Base-by-base conservation (phyloP, 768 basidiomycete genomes). In the Hydnomerulius pinastri region DNA sequence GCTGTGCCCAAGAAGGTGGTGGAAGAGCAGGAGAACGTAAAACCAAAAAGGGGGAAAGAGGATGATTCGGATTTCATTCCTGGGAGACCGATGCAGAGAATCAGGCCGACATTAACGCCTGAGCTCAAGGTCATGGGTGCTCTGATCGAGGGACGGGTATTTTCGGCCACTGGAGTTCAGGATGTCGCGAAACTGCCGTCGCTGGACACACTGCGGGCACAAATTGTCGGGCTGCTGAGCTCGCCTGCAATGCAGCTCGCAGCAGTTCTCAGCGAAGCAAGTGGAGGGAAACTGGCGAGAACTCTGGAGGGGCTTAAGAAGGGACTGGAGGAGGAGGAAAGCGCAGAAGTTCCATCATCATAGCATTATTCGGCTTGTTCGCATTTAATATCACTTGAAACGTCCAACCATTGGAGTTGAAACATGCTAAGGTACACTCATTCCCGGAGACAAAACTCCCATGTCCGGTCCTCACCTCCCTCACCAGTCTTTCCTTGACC, bases 221-320 rank as follows among this genome's bases (percentile, higher is more conserved):
- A 96, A 68, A 77, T 98, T 48, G 86, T 95, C 12, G 94, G 93
- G 7, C 54, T 97, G 69, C 66, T 98, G 53, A 86, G 86, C 50
- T 76, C 83, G 12, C 91, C 90, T 37, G 85, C 81, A 10, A 75
- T 80, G 53, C 86, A 90, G 67, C 74, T 95, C 40, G 81, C 87
- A 4, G 84, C 81, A 40, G 77, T 90, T 36, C 66, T 92, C 50
- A 79, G 77, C 49, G 80, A 86, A 63, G 86, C 87, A 33, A 77
- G 79, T 41, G 88, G 88, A 36, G 87, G 83, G 28, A 78, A 73
- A 53, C 64, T 90, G 63, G 81, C 85, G 48, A 73, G 88, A 73
- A 85, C 87, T 35, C 61, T 92, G 61, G 86, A 90, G 58, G 90
- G 90, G 1, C 73, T 89, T 66, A 85, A 83, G 71, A 77, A 80